Evolutionary conservation across 2,329 filamentous ascomycete species (phyloP).

Genomic region (Pseudonectria buxi): DNA sequence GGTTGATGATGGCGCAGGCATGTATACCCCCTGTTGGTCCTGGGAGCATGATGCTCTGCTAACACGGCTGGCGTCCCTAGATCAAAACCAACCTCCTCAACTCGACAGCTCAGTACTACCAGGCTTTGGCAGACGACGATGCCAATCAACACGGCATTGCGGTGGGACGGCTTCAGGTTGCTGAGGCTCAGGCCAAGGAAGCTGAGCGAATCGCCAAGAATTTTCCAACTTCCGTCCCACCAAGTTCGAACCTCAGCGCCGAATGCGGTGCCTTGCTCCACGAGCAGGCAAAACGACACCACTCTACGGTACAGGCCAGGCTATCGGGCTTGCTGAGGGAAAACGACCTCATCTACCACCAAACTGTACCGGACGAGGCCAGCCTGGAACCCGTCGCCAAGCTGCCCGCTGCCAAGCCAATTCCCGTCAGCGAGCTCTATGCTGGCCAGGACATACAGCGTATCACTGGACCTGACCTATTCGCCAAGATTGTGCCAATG

Average conservation of each 20-base stretch:
- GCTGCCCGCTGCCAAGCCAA: conserved; percentile 89
- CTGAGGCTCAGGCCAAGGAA: conserved; percentile 71
- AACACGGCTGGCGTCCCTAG: conserved; percentile 30
- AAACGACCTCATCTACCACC: conserved; percentile 98
- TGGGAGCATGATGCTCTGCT: neutral
- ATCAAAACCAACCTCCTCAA: conserved; percentile 76
- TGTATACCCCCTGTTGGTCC: conserved; percentile 13
- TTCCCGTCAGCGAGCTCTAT: conserved; percentile 93
- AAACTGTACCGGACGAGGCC: conserved; percentile 80
- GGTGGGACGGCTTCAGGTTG: conserved; percentile 74
- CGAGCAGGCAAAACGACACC: conserved; percentile 80
- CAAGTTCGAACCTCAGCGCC: conserved; percentile 74
- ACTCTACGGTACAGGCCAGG: conserved; percentile 74
- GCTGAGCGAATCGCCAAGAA: conserved; percentile 68
- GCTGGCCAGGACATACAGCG: conserved; percentile 94
- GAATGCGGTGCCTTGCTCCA: conserved; percentile 68
- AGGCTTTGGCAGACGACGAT: conserved; percentile 85
- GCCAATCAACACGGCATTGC: conserved; percentile 80
- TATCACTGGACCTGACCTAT: conserved; percentile 94
- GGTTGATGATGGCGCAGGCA: conserved; percentile 77
- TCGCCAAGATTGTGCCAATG: conserved; percentile 92
- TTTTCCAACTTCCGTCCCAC: conserved; percentile 73
- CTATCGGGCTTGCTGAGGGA: conserved; percentile 73
- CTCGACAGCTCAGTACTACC: conserved; percentile 87
- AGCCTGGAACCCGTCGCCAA: conserved; percentile 78